Conservation (phyloP, 2,329 filamentous ascomycete species). For the Penicillium corylophilum region DNA sequence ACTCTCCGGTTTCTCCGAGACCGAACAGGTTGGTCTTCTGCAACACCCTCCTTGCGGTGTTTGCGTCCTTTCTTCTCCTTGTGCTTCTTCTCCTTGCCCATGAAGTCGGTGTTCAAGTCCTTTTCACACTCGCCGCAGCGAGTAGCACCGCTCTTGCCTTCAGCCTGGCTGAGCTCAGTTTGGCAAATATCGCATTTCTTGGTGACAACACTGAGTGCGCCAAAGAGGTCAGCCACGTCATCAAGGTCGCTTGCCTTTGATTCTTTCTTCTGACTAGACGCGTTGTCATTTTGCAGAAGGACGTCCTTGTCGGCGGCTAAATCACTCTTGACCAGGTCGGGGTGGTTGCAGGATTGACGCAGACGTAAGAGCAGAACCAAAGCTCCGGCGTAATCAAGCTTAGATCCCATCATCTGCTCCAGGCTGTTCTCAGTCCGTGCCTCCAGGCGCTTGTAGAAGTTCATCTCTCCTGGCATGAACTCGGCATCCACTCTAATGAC, state of each 20-base stretch:
- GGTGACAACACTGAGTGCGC: conserved; percentile 72
- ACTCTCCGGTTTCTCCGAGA: conserved; percentile 43
- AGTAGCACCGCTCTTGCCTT: conserved; percentile 53
- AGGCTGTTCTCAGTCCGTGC: conserved; percentile 82
- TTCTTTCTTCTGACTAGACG: conserved; percentile 50
- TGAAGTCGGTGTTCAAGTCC: conserved; percentile 65
- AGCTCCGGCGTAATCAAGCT: conserved; percentile 88
- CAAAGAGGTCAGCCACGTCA: conserved; percentile 80
- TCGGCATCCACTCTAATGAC: conserved; percentile 76
- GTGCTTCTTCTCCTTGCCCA: conserved; percentile 41
- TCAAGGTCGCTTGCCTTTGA: conserved; percentile 68
- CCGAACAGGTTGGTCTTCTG: conserved; percentile 18
- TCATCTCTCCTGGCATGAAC: conserved; percentile 75
- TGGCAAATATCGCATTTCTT: conserved; percentile 86
- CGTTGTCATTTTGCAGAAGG: conserved; percentile 61
- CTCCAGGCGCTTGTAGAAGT: conserved; percentile 83
- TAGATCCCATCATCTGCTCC: conserved; percentile 80
- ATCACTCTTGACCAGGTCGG: conserved; percentile 80
- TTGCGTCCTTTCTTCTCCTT: conserved; percentile 50
- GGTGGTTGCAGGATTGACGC: conserved; percentile 92
- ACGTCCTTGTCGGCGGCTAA: conserved; percentile 86
- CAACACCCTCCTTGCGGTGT: conserved; percentile 26
- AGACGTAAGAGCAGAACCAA: conserved; percentile 87
- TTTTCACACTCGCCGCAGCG: conserved; percentile 72
- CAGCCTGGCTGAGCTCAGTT: conserved; percentile 60